Base-by-base conservation (phyloP, 2,329 filamentous ascomycete genomes). In the Epichloe amarillans region DNA sequence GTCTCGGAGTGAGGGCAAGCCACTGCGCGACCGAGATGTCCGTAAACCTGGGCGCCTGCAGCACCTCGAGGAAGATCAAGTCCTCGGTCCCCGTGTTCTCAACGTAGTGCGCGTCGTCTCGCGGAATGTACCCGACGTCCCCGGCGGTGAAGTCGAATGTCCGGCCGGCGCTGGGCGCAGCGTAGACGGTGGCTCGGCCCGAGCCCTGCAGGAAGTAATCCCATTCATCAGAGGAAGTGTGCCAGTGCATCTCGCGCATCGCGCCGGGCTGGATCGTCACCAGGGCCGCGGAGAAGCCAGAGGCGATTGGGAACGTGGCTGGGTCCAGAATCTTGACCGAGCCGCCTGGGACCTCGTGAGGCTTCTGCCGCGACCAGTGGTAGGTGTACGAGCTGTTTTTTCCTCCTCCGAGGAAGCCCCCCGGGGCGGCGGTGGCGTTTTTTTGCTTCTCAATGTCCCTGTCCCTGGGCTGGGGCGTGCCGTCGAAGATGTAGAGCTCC, bases 191-290 rank as follows among this genome's bases (percentile, higher is more conserved):
- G 38, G 80, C 69, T 10, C 79, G 72, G 0, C 72, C 79, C 11
- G 71, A 70, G 0, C 79, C 79, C 50, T 71, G 61, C 7, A 82
- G 63, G 66, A 82, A 80, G 63, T 76, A 82, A 47, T 71, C 72
- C 79, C 79, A 82, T 62, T 82, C 79, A 60, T 82, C 78, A 8
- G 69, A 73, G 1, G 69, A 71, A 1, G 75, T 74, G 64, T 83
- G 79, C 79, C 79, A 83, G 65, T 83, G 79, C 42, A 83, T 66
- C 59, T 83, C 79, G 21, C 80, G 73, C 75, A 83, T 77, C 1
- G 78, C 79, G n/a, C 79, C 79, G 0, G 79, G 78, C 56, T 79
- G 67, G 35, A 82, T 66, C 2, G 73, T 77, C 10, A 82, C 74
- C 2, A 82, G 66, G 0, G 76, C 77, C 0, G 73, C 72, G 3